Evolutionary conservation across 75 land plant genomes (phyloP).

Genomic region (Cunninghamia lanceolata): DNA sequence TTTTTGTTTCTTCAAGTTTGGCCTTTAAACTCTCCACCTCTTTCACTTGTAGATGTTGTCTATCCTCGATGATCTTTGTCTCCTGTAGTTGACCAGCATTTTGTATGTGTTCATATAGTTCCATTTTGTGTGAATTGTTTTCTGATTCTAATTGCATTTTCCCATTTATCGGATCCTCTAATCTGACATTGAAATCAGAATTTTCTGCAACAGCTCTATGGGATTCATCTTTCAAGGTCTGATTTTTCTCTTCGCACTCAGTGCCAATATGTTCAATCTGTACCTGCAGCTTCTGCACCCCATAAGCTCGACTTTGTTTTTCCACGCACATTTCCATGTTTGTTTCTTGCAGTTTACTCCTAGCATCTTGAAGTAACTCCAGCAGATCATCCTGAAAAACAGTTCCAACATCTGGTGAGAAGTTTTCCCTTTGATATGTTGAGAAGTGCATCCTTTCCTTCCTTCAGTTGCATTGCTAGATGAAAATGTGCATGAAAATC

Average conservation of each 20-base stretch:
- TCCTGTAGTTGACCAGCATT: slow-evolving; percentile 2
- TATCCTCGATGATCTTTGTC: neutral
- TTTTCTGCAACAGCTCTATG: neutral
- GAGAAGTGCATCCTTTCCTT: neutral
- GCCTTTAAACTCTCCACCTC: slow-evolving; percentile 2
- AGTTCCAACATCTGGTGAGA: neutral
- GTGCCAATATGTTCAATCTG: neutral
- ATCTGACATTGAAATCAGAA: neutral
- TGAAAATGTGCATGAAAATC: neutral
- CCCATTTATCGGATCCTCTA: no score
- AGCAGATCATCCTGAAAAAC: slow-evolving; percentile 3
- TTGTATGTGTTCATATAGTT: neutral
- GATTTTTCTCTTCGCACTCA: slow-evolving; percentile 4
- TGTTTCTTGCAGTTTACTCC: neutral
- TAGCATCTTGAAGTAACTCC: neutral
- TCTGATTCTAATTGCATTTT: slow-evolving; percentile 1
- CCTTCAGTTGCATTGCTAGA: neutral
- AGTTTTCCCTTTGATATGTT: neutral
- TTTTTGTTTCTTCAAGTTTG: neutral
- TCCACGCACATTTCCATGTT: neutral
- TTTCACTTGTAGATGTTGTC: neutral
- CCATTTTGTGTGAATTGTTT: neutral
- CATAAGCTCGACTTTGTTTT: neutral
- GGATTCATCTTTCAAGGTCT: neutral
- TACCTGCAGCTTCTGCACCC: neutral